Conservation (phyloP, 148 eudicot genomes). For the Mesembryanthemum crystallinum region DNA sequence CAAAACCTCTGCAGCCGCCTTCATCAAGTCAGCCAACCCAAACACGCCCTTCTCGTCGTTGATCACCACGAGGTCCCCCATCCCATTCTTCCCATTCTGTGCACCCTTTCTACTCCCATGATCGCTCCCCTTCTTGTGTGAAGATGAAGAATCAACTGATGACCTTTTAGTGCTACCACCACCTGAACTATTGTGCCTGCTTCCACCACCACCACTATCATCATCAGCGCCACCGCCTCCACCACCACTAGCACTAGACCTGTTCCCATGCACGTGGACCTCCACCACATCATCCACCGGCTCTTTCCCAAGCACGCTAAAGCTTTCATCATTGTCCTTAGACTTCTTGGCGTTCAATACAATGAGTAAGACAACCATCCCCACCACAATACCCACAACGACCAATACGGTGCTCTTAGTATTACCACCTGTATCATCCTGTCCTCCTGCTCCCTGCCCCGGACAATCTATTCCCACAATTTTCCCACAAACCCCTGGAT, state of each 20-base stretch:
- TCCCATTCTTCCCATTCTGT: conserved; percentile 26
- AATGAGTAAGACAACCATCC: conserved; percentile 27
- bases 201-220: conserved; percentile 6
- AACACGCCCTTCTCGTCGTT: conserved; percentile 62
- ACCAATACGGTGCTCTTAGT: conserved; percentile 24
- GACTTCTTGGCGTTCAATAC: conserved; percentile 28
- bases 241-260: conserved; percentile 11
- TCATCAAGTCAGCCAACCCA: conserved; percentile 71
- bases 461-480: conserved; percentile 34
- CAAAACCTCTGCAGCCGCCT: conserved; percentile 73
- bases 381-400: conserved; percentile 32
- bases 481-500: conserved; percentile 47
- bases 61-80: conserved; percentile 47
- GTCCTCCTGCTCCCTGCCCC: not conserved
- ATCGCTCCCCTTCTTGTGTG: conserved; percentile 26
- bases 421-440: not conserved
- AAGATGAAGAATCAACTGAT: conserved; percentile 23
- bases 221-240: not conserved
- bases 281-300: conserved; percentile 37
- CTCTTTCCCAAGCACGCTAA: conserved; percentile 30
- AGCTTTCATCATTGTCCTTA: conserved; percentile 23
- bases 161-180: conserved; percentile 28
- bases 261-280: conserved; percentile 39
- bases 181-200: not conserved
- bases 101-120: conserved; percentile 31